Evolutionary conservation across 2,329 filamentous ascomycete genomes (phyloP).

Genomic region (Pyrenophora seminiperda): DNA sequence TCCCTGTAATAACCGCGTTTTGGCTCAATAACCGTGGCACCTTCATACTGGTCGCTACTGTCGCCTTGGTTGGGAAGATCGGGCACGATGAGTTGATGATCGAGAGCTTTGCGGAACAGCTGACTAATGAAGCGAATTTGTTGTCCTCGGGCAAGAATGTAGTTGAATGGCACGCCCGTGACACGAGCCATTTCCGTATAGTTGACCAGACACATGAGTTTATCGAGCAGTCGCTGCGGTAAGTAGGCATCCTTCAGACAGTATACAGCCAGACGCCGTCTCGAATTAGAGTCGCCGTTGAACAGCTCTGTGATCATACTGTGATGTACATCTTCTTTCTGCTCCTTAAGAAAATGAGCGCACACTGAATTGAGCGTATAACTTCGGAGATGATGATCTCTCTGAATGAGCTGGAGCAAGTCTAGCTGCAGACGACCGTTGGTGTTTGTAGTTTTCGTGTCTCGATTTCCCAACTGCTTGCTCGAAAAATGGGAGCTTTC

Average conservation of each 20-base stretch:
- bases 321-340: conserved; percentile 98
- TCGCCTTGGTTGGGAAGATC: conserved; percentile 72
- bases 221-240: conserved; percentile 93
- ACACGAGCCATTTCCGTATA: conserved; percentile 99
- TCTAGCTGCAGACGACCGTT: conserved; percentile 93
- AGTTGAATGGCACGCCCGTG: conserved; percentile 97
- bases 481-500: conserved; percentile 89
- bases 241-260: conserved; percentile 97
- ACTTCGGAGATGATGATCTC: conserved; percentile 92
- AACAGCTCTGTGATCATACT: conserved; percentile 99
- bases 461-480: conserved; percentile 97
- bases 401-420: conserved; percentile 89
- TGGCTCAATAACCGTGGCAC: conserved; percentile 96
- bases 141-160: conserved; percentile 86
- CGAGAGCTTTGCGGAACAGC: conserved; percentile 89
- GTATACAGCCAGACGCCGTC: conserved; percentile 89
- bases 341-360: conserved; percentile 91
- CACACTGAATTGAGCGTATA: conserved; percentile 97
- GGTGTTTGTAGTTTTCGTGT: conserved; percentile 92
- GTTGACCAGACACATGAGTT: conserved; percentile 97
- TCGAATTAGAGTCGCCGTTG: conserved; percentile 92
- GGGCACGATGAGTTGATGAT: conserved; percentile 92
- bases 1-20: conserved; percentile 92
- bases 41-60: conserved; percentile 89
- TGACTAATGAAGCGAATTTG: conserved; percentile 98